Evolutionary conservation across 2,329 filamentous ascomycete species (phyloP).

Genomic region (Fonsecaea monophora): DNA sequence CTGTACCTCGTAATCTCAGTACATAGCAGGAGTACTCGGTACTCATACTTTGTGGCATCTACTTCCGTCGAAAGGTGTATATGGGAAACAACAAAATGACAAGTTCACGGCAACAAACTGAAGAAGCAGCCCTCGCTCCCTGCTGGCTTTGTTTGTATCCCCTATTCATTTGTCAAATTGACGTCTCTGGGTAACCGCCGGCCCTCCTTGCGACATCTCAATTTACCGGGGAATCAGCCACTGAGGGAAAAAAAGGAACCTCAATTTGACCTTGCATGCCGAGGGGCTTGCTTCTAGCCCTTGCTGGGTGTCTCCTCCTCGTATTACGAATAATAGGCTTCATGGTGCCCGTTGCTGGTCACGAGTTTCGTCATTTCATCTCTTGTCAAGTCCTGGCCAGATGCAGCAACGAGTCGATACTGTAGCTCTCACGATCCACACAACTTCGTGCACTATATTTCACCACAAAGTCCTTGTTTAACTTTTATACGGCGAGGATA

Average conservation of each 20-base stretch:
- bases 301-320: not conserved
- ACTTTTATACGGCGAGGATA: not conserved
- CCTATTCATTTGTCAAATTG: slow-evolving; percentile 17
- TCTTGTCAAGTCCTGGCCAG: not conserved
- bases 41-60: no score
- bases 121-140: not conserved
- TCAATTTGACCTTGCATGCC: slow-evolving; percentile 15
- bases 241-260: slow-evolving; percentile 5
- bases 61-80: not conserved
- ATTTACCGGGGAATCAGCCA: slow-evolving; percentile 20
- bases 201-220: slow-evolving; percentile 21
- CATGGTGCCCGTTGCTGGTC: slow-evolving; percentile 3
- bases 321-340: not conserved
- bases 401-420: not conserved
- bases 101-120: not conserved
- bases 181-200: slow-evolving; percentile 13
- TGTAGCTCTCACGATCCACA: not conserved
- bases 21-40: no score
- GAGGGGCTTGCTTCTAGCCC: not conserved
- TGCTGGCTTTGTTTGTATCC: not conserved
- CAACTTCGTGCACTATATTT: not conserved
- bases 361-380: not conserved
- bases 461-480: not conserved
- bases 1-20: not conserved
- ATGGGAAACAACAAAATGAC: not conserved